Conservation (phyloP, 78 protist species). For the Speleostelium caveatum region DNA sequence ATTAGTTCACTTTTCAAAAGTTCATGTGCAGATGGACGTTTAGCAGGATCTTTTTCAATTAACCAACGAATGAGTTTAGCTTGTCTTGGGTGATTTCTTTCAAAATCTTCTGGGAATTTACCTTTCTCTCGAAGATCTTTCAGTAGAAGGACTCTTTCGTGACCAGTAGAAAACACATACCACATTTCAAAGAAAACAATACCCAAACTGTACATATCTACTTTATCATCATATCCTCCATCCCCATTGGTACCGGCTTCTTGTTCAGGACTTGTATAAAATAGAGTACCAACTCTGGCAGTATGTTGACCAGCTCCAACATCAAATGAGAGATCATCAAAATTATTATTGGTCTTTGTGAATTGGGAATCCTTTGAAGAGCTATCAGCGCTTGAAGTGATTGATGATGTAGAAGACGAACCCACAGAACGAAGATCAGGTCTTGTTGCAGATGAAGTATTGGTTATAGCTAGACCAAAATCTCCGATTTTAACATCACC, state of each 20-base stretch:
- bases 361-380: background rate
- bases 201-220: slow-evolving; percentile 89
- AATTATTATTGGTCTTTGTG: background rate
- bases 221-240: slow-evolving; percentile 76
- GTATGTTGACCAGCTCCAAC: slow-evolving; percentile 25
- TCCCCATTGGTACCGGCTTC: slow-evolving; percentile 64
- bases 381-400: background rate
- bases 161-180: slow-evolving; percentile 83
- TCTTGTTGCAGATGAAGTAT: background rate
- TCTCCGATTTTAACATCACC: slow-evolving; percentile 84
- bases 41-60: slow-evolving; percentile 56
- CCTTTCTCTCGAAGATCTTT: slow-evolving; percentile 38
- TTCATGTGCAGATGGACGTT: slow-evolving; percentile 80
- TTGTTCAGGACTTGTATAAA: slow-evolving; percentile 76
- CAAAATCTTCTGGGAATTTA: slow-evolving; percentile 80
- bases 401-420: background rate
- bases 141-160: slow-evolving; percentile 69
- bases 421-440: background rate
- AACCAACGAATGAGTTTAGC: slow-evolving; percentile 77
- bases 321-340: background rate
- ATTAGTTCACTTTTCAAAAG: slow-evolving; percentile 49
- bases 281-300: slow-evolving; percentile 73
- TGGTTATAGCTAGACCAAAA: slow-evolving; percentile 50
- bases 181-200: slow-evolving; percentile 90
- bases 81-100: slow-evolving; percentile 70